Percentiles rank a stretch among this genome's conserved stretches.
These are phyloP conservation scores for Euphorbia schlechtendalii DNA, from an alignment of 441 rosid genomes.

Conservation along the genomic window DNA sequence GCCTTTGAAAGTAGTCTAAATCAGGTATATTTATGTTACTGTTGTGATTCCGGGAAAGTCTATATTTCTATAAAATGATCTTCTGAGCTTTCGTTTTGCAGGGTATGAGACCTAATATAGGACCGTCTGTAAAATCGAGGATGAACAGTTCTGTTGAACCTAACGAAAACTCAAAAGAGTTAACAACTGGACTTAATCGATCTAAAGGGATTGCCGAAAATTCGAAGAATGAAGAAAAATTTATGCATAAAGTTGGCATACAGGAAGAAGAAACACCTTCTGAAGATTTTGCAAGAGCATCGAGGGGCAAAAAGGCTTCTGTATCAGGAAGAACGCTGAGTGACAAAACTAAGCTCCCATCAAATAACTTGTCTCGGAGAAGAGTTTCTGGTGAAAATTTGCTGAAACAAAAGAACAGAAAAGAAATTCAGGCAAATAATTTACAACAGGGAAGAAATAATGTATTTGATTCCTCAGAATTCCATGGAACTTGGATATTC, in stretches of 20 bases:
- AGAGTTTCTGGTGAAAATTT: slow-evolving; percentile 21
- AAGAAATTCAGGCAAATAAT: slow-evolving; percentile 18
- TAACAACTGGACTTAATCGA: neutral
- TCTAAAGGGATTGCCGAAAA: slow-evolving; percentile 16
- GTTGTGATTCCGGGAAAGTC: neutral
- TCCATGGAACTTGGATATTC: slow-evolving; percentile 62
- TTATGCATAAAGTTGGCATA: slow-evolving; percentile 18
- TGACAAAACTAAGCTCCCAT: slow-evolving; percentile 21
- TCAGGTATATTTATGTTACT: slow-evolving; percentile 42
- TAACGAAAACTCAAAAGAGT: neutral
- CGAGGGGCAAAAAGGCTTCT: slow-evolving; percentile 27
- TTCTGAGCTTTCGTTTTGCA: slow-evolving; percentile 21
- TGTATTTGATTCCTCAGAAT: slow-evolving; percentile 27
- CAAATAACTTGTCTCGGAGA: slow-evolving; percentile 28
- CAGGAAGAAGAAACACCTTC: slow-evolving; percentile 23
- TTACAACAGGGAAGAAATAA: slow-evolving; percentile 15
- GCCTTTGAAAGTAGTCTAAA: slow-evolving; percentile 53
- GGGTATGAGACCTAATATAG: slow-evolving; percentile 37
- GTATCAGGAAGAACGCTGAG: slow-evolving; percentile 30
- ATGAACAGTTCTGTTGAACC: neutral
- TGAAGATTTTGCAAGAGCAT: slow-evolving; percentile 22
- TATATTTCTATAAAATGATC: slow-evolving; percentile 12
- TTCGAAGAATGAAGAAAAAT: slow-evolving; percentile 22
- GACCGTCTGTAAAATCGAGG: slow-evolving; percentile 27
- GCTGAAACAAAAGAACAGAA: slow-evolving; percentile 20